These are phyloP conservation scores for Nidularia sp. DNA, from an alignment of 768 basidiomycete species.

Conservation along the genomic window DNA sequence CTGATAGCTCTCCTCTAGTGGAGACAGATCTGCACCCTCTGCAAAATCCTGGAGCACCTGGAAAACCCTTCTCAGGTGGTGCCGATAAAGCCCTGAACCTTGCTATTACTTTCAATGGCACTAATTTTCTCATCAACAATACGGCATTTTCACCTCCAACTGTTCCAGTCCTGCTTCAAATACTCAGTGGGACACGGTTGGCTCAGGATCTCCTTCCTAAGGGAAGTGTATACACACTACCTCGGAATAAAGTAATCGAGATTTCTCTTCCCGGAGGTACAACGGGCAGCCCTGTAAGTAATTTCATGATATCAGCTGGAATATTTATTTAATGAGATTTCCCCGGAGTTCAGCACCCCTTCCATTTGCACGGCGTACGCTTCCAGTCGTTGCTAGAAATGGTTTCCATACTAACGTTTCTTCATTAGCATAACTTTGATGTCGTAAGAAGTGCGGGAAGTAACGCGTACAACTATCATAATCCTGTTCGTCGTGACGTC, in stretches of 20 bases:
- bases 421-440: conserved; percentile 30
- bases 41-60: conserved; percentile 21
- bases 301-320: conserved; percentile 16
- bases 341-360: conserved; percentile 30
- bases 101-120: conserved; percentile 22
- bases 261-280: conserved; percentile 33
- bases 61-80: conserved; percentile 25
- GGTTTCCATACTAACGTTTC: conserved; percentile 6
- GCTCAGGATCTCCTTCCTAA: conserved; percentile 34
- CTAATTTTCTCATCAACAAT: conserved; percentile 22
- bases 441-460: conserved; percentile 36
- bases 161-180: conserved; percentile 46
- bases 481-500: conserved; percentile 27
- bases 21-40: conserved; percentile 38
- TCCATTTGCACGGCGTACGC: conserved; percentile 37
- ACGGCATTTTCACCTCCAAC: conserved; percentile 27
- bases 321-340: conserved; percentile 14
- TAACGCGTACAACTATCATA: conserved; percentile 33
- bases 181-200: conserved; percentile 37
- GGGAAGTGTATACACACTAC: conserved; percentile 39
- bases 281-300: conserved; percentile 23
- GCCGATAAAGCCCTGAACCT: conserved; percentile 25
- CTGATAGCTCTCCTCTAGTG: conserved; percentile 18
- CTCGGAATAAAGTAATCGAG: conserved; percentile 42
- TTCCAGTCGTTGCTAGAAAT: conserved; percentile 2